A percentile compares a stretch with the other conserved stretches of the same genome.
Evolutionary conservation across 2,329 filamentous ascomycete species (phyloP).

Genomic region (Aspergillus thermomutatus): DNA sequence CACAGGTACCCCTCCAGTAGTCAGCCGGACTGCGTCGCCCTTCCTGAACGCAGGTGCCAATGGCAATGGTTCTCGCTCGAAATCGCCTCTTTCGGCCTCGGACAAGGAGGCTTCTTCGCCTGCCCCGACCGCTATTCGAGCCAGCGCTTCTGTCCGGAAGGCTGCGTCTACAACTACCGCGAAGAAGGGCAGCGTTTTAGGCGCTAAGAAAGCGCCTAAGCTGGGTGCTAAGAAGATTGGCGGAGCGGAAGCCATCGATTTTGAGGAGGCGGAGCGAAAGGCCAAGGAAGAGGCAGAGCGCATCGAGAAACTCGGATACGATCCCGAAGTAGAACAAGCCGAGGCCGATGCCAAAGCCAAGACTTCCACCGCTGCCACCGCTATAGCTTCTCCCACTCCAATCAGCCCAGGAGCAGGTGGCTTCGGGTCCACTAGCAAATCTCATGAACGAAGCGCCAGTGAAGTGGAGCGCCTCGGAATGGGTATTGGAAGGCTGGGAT

Average conservation of each 20-base stretch:
- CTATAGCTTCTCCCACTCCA: conserved; percentile 72
- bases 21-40: conserved; percentile 81
- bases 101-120: conserved; percentile 49
- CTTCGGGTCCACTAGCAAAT: conserved; percentile 57
- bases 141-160: conserved; percentile 81
- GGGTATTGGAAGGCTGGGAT: conserved; percentile 80
- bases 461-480: conserved; percentile 89
- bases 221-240: conserved; percentile 90
- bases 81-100: conserved; percentile 70
- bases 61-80: conserved; percentile 70
- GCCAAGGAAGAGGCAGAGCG: conserved; percentile 96
- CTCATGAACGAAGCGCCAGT: conserved; percentile 57
- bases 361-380: conserved; percentile 49
- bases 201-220: conserved; percentile 77
- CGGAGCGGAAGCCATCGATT: conserved; percentile 74
- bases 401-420: conserved; percentile 62
- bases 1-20: conserved; percentile 77
- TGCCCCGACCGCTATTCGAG: conserved; percentile 64
- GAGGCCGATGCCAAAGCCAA: conserved; percentile 38
- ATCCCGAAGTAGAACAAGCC: conserved; percentile 78
- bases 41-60: conserved; percentile 71
- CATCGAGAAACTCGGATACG: conserved; percentile 91
- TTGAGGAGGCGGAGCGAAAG: conserved; percentile 95
- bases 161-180: conserved; percentile 59
- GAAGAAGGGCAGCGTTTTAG: conserved; percentile 81